Evolutionary conservation across 2,329 filamentous ascomycete species (phyloP), one percentile per base, ranked within the genome.

Genomic region (Aspergillus nomiae): DNA sequence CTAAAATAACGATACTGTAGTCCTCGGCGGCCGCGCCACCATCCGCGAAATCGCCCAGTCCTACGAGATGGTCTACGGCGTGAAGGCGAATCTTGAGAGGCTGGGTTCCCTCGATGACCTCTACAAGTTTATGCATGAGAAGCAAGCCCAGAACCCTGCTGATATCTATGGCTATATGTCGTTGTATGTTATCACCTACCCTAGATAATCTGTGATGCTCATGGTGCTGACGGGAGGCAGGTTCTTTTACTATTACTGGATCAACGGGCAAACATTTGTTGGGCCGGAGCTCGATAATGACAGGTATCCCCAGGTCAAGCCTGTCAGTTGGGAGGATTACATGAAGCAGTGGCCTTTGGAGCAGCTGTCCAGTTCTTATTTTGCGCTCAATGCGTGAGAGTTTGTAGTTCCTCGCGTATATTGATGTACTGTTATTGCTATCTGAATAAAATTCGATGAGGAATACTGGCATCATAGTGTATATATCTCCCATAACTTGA

Each of bases 21-120:
- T 78, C 69, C 65, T 81, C 66, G 68, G 81, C 66, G 63, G 80
- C 67, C 56, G 67, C 8, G 66, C 67, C 21, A 69, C 62, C 1
- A 70, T 73, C 38, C 64, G 61, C 2, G 63, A 72, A 32, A 69
- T 77, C 16, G 71, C 72, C 4, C 57, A 59, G 24, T 62, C 63
- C 3, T 73, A 72, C 43, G 66, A 72, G 26, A 65, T 64, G 14
- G 70, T 72, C 1, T 76, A 74, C 48, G 67, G 69, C 7, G 54
- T 68, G 8, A 66, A 65, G 59, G 67, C 26, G 34, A 67, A 21
- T 32, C 14, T 76, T 7, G 62, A 74, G 51, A 51, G 65, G 11
- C 67, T 63, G 26, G 74, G 74, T 19, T 71, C 67, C 5, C 56
- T 73, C 19, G 70, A 74, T 9, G 74, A 76, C 3, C 62, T 76